These are phyloP conservation scores for Castanospermum australe DNA, from an alignment of 306 rosid genomes.

Conservation along the genomic window DNA sequence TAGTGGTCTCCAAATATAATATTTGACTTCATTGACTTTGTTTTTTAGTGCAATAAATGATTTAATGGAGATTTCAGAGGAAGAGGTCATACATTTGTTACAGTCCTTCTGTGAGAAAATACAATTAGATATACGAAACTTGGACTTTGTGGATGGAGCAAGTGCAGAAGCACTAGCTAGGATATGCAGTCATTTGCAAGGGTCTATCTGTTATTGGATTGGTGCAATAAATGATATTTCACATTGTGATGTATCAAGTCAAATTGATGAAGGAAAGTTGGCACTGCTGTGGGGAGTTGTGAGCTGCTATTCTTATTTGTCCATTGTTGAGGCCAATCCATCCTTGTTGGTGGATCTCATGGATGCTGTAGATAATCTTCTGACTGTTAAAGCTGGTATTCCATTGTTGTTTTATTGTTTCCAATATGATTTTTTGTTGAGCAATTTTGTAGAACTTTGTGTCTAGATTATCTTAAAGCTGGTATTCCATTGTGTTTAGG, in stretches of 20 bases:
- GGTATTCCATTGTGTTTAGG: constrained; percentile 1
- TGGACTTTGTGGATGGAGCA: constrained; percentile 39
- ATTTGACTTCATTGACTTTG: constrained; percentile 27
- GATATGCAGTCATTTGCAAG: constrained; percentile 54
- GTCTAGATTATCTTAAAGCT: constrained; percentile 11
- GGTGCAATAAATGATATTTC: constrained; percentile 38
- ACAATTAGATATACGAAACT: constrained; percentile 33
- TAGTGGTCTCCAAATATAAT: not conserved
- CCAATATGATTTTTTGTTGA: not conserved
- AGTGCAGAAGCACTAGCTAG: constrained; percentile 40
- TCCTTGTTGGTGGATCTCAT: constrained; percentile 60
- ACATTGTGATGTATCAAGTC: constrained; percentile 30
- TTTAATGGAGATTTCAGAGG: constrained; percentile 60
- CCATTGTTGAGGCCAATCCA: constrained; percentile 36
- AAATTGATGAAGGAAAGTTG: constrained; percentile 51
- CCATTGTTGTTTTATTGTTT: constrained; percentile 19
- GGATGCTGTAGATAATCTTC: constrained; percentile 58
- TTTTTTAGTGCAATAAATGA: constrained; percentile 62
- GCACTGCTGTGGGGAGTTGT: constrained; percentile 76
- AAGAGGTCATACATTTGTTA: constrained; percentile 60
- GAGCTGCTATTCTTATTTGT: constrained; percentile 64
- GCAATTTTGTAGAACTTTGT: not conserved
- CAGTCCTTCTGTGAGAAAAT: constrained; percentile 56
- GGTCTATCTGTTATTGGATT: constrained; percentile 42
- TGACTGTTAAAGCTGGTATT: constrained; percentile 53